Evolutionary conservation across 2,329 filamentous ascomycete genomes (phyloP), one percentile per base, ranked within the genome.

Genomic region (Beauveria bassiana): DNA sequence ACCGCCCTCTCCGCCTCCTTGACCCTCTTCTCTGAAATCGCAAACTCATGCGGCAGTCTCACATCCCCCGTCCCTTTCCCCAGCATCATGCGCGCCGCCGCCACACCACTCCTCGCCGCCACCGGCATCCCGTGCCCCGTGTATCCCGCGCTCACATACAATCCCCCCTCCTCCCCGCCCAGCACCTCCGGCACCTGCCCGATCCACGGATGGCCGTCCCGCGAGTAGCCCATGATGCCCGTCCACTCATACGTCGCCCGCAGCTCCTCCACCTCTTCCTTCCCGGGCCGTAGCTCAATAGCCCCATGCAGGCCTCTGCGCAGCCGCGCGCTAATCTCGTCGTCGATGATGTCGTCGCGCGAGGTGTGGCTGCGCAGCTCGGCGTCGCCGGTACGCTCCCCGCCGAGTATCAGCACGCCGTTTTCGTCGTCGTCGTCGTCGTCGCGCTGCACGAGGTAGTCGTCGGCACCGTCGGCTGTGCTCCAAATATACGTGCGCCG

Each of bases 61-160:
- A 79, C 73, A 0, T 69, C 71, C 7, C 50, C 58, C 14, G 68
- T 66, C n/a, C 68, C 68, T 24, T 70, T 70, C 1, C 76, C 76
- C 61, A 80, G 67, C 59, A 90, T 82, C 77, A 88, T 81, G 52
- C 81, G 74, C 10, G 84, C 87, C 14, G 84, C 82, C 1, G 84
- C 84, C 62, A 85, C 82, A 2, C 82, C 89, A 66, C 83, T 86
- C 46, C 90, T 74, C 64, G 86, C 86, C 18, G 87, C 85, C 66
- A 87, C 86, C 22, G 89, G 88, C 88, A 92, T 91, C 0, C 90
- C 90, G 71, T 93, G 89, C 0, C 86, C 87, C 5, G 86, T 88
- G 68, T 88, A 91, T 3, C 86, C 88, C 3, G 80, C 87, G 64
- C 81, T 81, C 14, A 91, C 65, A 76, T 79, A 91, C 59, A 90